These are phyloP conservation scores for Camellia oleifera DNA, from an alignment of 179 eudicot species.

Conservation along the genomic window DNA sequence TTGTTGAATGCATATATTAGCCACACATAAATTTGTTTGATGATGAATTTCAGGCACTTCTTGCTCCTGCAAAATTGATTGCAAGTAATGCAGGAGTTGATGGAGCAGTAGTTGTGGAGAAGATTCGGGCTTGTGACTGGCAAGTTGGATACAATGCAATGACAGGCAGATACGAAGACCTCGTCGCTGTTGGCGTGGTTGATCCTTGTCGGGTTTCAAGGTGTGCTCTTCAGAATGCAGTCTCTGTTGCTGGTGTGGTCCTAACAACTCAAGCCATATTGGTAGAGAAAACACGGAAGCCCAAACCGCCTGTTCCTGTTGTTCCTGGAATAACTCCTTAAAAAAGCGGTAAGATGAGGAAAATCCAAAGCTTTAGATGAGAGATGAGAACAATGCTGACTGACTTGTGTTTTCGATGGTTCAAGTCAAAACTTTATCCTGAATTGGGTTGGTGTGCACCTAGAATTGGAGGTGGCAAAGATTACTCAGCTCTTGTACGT, in stretches of 20 bases:
- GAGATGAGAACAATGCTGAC: background rate
- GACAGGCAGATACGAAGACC: constrained; percentile 77
- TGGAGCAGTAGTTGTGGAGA: constrained; percentile 74
- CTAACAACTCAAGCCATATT: constrained; percentile 85
- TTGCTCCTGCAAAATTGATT: constrained; percentile 77
- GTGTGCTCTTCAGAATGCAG: constrained; percentile 82
- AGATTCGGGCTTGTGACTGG: constrained; percentile 54
- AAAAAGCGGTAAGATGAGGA: constrained; percentile 15
- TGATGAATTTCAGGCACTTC: constrained; percentile 69
- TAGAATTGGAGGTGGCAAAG: background rate
- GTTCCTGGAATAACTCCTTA: constrained; percentile 76
- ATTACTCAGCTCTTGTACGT: background rate
- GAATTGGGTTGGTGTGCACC: background rate
- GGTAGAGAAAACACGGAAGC: constrained; percentile 60
- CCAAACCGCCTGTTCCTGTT: constrained; percentile 58
- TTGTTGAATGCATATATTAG: background rate
- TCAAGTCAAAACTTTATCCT: background rate
- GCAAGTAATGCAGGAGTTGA: constrained; percentile 90
- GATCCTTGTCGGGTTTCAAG: constrained; percentile 85
- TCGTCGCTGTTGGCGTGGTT: constrained; percentile 61
- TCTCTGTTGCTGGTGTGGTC: constrained; percentile 76
- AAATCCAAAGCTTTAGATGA: background rate
- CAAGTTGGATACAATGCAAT: constrained; percentile 73
- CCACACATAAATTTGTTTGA: constrained; percentile 2
- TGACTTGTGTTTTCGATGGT: background rate